Percentiles rank a stretch among this genome's conserved stretches.
phyloP scores from a whole-genome alignment of 345 rosid genomes.

The Eutrema heterophyllum region DNA sequence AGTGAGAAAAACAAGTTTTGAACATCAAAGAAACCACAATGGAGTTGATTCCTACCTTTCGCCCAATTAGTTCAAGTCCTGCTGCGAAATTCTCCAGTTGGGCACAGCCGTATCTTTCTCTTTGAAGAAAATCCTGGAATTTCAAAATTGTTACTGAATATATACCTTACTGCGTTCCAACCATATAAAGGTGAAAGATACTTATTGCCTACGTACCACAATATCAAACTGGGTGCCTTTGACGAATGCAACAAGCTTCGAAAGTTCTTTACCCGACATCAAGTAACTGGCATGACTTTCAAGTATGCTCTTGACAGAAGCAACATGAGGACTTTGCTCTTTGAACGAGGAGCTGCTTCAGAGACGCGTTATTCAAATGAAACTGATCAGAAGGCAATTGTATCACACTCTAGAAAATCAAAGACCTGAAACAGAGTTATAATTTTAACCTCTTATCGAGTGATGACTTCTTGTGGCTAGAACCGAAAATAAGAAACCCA shows the following conservation, averaged over 20 bases:
- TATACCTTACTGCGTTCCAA: constrained; percentile 3
- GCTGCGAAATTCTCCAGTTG: constrained; percentile 88
- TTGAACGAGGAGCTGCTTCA: constrained; percentile 61
- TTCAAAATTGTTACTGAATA: background rate
- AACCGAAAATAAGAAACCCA: constrained; percentile 80
- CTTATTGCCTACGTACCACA: constrained; percentile 54
- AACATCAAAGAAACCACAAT: background rate
- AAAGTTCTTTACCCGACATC: constrained; percentile 97
- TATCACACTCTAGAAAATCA: background rate
- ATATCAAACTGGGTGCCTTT: constrained; percentile 99
- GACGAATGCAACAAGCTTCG: constrained; percentile 96
- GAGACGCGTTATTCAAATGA: constrained; percentile 8
- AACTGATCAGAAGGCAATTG: constrained; percentile 1
- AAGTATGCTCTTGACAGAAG: constrained; percentile 82
- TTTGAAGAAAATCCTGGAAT: constrained; percentile 88
- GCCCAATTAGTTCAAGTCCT: constrained; percentile 84
- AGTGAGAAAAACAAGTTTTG: background rate
- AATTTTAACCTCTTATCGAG: constrained; percentile 63
- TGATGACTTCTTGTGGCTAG: constrained; percentile 67
- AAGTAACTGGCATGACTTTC: constrained; percentile 96
- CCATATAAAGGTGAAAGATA: background rate
- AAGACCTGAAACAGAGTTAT: background rate
- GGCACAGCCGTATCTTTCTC: constrained; percentile 84
- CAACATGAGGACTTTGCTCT: constrained; percentile 86
- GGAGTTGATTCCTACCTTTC: constrained; percentile 46